A percentile compares a stretch with the other conserved stretches of the same genome.
Evolutionary conservation across 2,329 filamentous ascomycete species (phyloP).

Genomic region (Coleophoma eucalyptorum): DNA sequence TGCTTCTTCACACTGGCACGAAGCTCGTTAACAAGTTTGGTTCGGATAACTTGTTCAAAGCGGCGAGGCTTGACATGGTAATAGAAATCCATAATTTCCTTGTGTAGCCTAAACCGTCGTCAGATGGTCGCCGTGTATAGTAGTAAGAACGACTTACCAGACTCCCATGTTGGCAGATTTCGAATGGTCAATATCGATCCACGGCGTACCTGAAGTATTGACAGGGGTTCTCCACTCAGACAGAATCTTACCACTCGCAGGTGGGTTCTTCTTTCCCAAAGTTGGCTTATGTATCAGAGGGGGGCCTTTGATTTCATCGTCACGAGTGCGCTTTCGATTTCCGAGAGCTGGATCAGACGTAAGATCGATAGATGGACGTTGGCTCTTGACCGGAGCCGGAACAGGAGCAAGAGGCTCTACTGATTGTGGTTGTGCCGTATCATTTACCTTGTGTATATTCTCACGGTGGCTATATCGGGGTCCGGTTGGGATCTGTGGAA

Average conservation of each 20-base stretch:
- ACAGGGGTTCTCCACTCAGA: slow-evolving; percentile 35
- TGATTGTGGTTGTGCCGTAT: not conserved
- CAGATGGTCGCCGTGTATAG: slow-evolving; percentile 15
- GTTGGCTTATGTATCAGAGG: slow-evolving; percentile 17
- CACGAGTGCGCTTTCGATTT: slow-evolving; percentile 69
- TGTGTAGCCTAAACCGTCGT: slow-evolving; percentile 64
- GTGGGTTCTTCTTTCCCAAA: slow-evolving; percentile 11
- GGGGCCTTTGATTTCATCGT: slow-evolving; percentile 53
- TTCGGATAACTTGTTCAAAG: slow-evolving; percentile 74
- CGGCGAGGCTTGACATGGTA: slow-evolving; percentile 73
- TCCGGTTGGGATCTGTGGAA: slow-evolving; percentile 5
- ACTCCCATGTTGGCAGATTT: slow-evolving; percentile 47
- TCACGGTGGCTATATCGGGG: slow-evolving; percentile 2
- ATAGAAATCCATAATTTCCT: slow-evolving; percentile 88
- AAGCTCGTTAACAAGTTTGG: slow-evolving; percentile 68
- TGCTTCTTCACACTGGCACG: slow-evolving; percentile 51
- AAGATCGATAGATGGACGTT: slow-evolving; percentile 20
- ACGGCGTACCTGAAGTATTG: slow-evolving; percentile 51
- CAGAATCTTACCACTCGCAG: slow-evolving; percentile 27
- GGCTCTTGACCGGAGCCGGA: not conserved
- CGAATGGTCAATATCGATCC: slow-evolving; percentile 55
- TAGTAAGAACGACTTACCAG: slow-evolving; percentile 42
- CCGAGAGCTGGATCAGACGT: slow-evolving; percentile 45
- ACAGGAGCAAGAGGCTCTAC: slow-evolving; percentile 14
- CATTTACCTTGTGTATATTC: not conserved